Percentiles rank a stretch among this genome's conserved stretches.
phyloP scores from a whole-genome alignment of 441 rosid species.

The Kokia cookei region DNA sequence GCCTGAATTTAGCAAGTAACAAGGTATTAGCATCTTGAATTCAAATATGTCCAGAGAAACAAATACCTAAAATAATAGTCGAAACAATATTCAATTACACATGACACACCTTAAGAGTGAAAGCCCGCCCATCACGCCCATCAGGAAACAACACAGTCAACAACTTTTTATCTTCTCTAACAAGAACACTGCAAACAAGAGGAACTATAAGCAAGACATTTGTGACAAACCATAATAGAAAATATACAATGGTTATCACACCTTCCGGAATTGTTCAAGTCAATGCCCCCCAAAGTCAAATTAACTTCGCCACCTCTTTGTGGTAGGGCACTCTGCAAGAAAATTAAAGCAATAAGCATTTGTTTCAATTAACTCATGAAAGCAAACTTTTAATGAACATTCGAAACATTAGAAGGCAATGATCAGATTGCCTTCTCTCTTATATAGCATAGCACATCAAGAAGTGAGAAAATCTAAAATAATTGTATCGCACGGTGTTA shows the following conservation, averaged over 20 bases:
- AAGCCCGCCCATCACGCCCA: conserved; percentile 99
- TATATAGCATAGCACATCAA: not conserved
- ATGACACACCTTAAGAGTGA: conserved; percentile 86
- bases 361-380: not conserved
- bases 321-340: conserved; percentile 73
- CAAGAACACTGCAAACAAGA: conserved; percentile 74
- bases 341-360: not conserved
- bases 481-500: not conserved
- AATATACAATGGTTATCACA: conserved; percentile 20
- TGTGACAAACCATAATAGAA: conserved; percentile 10
- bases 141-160: conserved; percentile 96
- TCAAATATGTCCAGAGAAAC: not conserved
- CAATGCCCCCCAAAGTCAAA: conserved; percentile 93
- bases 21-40: not conserved
- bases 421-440: not conserved
- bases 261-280: conserved; percentile 99
- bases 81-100: conserved; percentile 12
- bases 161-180: conserved; percentile 90
- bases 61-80: not conserved
- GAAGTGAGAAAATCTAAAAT: not conserved
- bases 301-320: conserved; percentile 96
- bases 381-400: not conserved
- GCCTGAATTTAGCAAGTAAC: conserved; percentile 45
- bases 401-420: not conserved
- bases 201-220: conserved; percentile 18